These are phyloP conservation scores for Mycotypha africana DNA, from an alignment of 371 early-diverging fungal species.

Conservation along the genomic window DNA sequence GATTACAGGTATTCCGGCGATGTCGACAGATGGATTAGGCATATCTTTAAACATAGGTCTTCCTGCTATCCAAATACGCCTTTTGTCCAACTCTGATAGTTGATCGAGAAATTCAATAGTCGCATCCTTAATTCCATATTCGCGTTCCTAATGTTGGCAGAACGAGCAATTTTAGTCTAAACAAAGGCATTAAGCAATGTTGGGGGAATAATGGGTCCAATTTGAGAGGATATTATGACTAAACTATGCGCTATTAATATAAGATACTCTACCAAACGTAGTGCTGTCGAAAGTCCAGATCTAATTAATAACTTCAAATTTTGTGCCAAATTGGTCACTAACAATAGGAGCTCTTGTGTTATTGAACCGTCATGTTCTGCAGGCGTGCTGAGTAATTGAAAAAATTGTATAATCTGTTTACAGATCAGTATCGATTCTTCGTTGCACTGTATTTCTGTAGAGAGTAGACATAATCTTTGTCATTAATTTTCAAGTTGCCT, in stretches of 20 bases:
- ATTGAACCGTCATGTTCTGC: constrained; percentile 53
- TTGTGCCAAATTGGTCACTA: constrained; percentile 73
- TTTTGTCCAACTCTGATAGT: constrained; percentile 52
- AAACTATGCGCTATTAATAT: too few relatives aligned
- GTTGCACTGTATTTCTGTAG: constrained; percentile 55
- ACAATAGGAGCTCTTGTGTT: constrained; percentile 81
- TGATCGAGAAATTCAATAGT: constrained; percentile 50
- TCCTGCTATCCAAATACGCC: constrained; percentile 42
- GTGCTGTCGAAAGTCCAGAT: constrained; percentile 78
- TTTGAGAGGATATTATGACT: too few relatives aligned
- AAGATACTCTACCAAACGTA: constrained; percentile 80
- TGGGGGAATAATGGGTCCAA: too few relatives aligned
- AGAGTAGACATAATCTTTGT: too few relatives aligned
- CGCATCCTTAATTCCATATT: constrained; percentile 25
- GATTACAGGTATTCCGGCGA: too few relatives aligned
- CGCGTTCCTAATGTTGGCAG: constrained; percentile 20
- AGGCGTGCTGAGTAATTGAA: constrained; percentile 51
- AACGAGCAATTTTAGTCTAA: background rate
- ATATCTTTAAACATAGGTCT: constrained; percentile 38
- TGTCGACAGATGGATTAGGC: too few relatives aligned
- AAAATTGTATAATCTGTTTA: constrained; percentile 25
- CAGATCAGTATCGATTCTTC: constrained; percentile 62
- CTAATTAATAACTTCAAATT: constrained; percentile 58
- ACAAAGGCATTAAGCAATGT: too few relatives aligned
- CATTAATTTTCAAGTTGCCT: too few relatives aligned